Conservation (phyloP, 2,329 filamentous ascomycete species). For the Tolypocladium tundrense region DNA sequence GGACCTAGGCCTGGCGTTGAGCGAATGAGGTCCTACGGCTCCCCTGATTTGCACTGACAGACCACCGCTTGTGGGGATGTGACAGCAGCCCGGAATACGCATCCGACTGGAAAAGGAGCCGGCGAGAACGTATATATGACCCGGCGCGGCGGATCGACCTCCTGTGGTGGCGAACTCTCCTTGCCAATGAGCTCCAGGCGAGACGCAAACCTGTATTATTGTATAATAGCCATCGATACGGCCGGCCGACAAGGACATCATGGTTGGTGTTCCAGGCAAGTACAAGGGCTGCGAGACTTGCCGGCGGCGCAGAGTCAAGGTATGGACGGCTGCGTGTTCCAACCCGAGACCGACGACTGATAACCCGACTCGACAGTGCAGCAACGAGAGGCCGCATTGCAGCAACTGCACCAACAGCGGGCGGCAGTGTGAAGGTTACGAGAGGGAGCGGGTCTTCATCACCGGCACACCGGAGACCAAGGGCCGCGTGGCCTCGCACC, state of each 20-base stretch:
- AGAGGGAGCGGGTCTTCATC: constrained; percentile 54
- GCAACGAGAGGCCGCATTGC: constrained; percentile 50
- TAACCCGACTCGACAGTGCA: constrained; percentile 35
- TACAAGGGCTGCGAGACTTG: constrained; percentile 57
- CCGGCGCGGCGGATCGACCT: background rate
- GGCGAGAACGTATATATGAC: constrained; percentile 1
- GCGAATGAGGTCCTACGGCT: background rate
- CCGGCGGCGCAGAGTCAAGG: constrained; percentile 47
- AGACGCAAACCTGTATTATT: background rate
- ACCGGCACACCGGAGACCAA: constrained; percentile 44
- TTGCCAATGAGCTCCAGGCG: background rate
- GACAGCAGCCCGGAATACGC: background rate
- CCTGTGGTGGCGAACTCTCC: background rate
- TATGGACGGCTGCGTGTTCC: constrained; percentile 18
- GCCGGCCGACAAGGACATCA: constrained; percentile 13
- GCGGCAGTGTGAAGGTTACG: constrained; percentile 50
- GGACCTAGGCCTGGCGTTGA: background rate
- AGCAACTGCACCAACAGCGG: constrained; percentile 49
- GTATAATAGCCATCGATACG: background rate
- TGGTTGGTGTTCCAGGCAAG: constrained; percentile 54
- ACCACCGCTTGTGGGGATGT: constrained; percentile 1
- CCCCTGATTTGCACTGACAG: background rate
- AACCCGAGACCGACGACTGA: background rate
- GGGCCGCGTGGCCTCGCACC: constrained; percentile 47
- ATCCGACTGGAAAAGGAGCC: background rate